Conservation (phyloP, 352 stramenopile species). For the Phytophthora macrochlamydospora region DNA sequence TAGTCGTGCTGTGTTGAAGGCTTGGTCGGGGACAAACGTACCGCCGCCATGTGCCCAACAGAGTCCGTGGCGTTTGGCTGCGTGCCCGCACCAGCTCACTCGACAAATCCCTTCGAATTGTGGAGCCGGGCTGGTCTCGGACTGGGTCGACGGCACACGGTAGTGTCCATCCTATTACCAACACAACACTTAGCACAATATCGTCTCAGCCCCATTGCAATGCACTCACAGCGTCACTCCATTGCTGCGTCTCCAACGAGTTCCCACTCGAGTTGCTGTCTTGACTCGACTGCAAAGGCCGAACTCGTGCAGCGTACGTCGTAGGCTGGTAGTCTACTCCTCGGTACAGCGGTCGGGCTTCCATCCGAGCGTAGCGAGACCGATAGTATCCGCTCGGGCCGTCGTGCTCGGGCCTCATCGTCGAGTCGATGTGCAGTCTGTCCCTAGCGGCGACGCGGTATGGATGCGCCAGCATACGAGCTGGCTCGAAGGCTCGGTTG, state of each 20-base stretch:
- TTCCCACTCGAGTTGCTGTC: conserved; percentile 5
- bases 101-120: conserved; percentile 30
- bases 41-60: conserved; percentile 61
- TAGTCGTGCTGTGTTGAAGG: neutral
- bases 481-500: conserved; percentile 1
- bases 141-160: neutral
- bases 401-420: no score
- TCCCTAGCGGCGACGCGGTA: conserved; percentile 1
- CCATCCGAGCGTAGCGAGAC: no score
- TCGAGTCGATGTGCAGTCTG: no score
- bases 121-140: neutral
- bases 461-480: conserved; percentile 2
- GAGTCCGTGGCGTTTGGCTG: conserved; percentile 48
- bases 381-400: no score
- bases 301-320: no score
- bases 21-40: conserved; percentile 7
- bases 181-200: neutral
- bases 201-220: neutral
- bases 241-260: conserved; percentile 17
- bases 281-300: no score
- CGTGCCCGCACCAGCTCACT: conserved; percentile 50
- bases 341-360: neutral
- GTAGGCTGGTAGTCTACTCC: conserved; percentile 1
- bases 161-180: conserved; percentile 10
- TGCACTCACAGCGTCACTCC: conserved; percentile 14